Evolutionary conservation across 2,329 filamentous ascomycete species (phyloP).

Genomic region (Colletotrichum brevisporum): DNA sequence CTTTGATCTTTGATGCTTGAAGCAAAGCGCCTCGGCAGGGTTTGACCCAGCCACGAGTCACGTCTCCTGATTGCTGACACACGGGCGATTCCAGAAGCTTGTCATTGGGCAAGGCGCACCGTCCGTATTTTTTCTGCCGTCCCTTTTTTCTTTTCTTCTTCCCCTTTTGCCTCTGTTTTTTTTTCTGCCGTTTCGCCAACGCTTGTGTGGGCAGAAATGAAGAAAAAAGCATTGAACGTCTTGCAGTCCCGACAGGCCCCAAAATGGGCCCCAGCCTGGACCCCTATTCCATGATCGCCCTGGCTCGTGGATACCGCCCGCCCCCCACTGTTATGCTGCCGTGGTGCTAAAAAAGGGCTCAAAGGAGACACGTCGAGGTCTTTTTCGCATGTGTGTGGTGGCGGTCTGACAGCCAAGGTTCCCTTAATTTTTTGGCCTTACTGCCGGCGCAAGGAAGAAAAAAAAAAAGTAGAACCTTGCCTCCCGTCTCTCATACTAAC

Average conservation of each 20-base stretch:
- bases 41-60: conserved; percentile 28
- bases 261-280: conserved; percentile 12
- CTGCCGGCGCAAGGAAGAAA: background rate
- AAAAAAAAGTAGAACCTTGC: conserved; percentile 16
- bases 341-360: conserved; percentile 17
- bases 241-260: background rate
- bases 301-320: conserved; percentile 7
- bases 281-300: conserved; percentile 38
- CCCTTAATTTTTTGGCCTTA: conserved; percentile 1
- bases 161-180: background rate
- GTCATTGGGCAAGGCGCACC: conserved; percentile 11
- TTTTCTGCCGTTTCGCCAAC: conserved; percentile 8
- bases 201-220: conserved; percentile 10
- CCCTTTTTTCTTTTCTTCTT: conserved; percentile 17
- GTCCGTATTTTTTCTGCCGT: conserved; percentile 23
- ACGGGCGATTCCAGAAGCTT: conserved; percentile 27
- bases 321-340: conserved; percentile 19
- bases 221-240: no score
- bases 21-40: conserved; percentile 9
- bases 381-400: conserved; percentile 1
- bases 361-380: conserved; percentile 28
- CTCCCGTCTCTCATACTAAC: background rate
- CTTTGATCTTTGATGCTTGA: conserved; percentile 17
- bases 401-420: conserved; percentile 29
- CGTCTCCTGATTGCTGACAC: conserved; percentile 12